These are phyloP conservation scores for Botrytis elliptica DNA, from an alignment of 2,329 filamentous ascomycete genomes.

Conservation along the genomic window DNA sequence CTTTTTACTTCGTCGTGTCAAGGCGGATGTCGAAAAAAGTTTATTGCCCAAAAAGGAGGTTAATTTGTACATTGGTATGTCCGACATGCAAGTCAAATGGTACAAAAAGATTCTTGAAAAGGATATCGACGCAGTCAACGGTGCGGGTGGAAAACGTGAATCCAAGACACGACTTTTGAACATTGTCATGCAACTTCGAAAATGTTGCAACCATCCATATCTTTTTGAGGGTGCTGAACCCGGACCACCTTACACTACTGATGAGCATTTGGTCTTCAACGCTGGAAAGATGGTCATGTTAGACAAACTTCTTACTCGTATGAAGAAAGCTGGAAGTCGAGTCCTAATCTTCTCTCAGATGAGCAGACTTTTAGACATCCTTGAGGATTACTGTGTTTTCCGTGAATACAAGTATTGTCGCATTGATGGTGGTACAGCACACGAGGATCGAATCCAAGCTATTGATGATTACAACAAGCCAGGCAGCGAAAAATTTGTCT, in stretches of 20 bases:
- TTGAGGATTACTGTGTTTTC: slow-evolving; percentile 98
- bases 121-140: slow-evolving; percentile 98
- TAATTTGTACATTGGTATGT: slow-evolving; percentile 97
- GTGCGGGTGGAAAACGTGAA: slow-evolving; percentile 91
- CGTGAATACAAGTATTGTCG: slow-evolving; percentile 93
- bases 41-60: slow-evolving; percentile 95
- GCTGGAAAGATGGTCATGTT: slow-evolving; percentile 97
- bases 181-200: slow-evolving; percentile 98
- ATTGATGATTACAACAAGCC: slow-evolving; percentile 99
- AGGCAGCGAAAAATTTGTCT: slow-evolving; percentile 93
- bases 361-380: slow-evolving; percentile 93
- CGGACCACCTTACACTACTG: slow-evolving; percentile 94
- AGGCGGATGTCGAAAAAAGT: slow-evolving; percentile 97
- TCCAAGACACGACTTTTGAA: slow-evolving; percentile 96
- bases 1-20: slow-evolving; percentile 92
- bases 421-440: slow-evolving; percentile 93
- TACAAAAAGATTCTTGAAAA: slow-evolving; percentile 99
- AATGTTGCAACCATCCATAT: slow-evolving; percentile 98
- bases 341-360: slow-evolving; percentile 99
- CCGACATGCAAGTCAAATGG: slow-evolving; percentile 99
- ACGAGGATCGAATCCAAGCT: slow-evolving; percentile 94
- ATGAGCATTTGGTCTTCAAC: slow-evolving; percentile 92
- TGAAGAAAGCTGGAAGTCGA: slow-evolving; percentile 83
- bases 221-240: slow-evolving; percentile 97
- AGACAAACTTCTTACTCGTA: slow-evolving; percentile 81